These are phyloP conservation scores for Citeromyces siamensis DNA, from an alignment of 1,139 yeast genomes.

Conservation along the genomic window DNA sequence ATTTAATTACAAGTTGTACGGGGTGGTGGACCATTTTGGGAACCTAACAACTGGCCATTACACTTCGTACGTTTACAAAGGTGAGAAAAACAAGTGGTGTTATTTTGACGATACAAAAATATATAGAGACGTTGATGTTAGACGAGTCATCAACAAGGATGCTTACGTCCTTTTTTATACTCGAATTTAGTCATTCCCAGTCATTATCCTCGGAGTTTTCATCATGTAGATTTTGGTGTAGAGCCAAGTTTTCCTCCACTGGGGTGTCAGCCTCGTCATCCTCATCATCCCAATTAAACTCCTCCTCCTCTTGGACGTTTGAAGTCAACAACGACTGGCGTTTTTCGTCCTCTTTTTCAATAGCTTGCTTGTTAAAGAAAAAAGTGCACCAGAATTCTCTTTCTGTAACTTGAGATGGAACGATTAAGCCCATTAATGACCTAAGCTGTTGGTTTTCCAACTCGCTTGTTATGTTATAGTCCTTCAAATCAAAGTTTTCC, in stretches of 20 bases:
- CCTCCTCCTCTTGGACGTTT: conserved; percentile 34
- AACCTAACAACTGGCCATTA: conserved; percentile 66
- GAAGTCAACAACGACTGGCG: conserved; percentile 52
- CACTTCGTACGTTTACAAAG: conserved; percentile 51
- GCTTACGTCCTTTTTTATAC: conserved; percentile 69
- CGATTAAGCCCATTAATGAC: conserved; percentile 33
- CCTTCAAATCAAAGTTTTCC: conserved; percentile 20
- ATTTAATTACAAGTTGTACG: conserved; percentile 43
- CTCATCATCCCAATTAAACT: conserved; percentile 47
- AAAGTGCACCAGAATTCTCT: conserved; percentile 68
- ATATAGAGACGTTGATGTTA: conserved; percentile 33
- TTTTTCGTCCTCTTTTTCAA: conserved; percentile 51
- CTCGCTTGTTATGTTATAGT: conserved; percentile 35
- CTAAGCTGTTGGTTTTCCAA: conserved; percentile 18
- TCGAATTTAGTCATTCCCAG: conserved; percentile 36
- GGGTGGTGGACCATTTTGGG: conserved; percentile 62
- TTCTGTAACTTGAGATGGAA: conserved; percentile 51
- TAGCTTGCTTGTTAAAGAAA: conserved; percentile 39
- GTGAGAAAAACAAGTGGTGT: conserved; percentile 41
- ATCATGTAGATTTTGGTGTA: no score
- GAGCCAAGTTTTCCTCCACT: conserved; percentile 13
- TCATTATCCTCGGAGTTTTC: conserved; percentile 52
- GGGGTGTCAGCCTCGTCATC: conserved; percentile 5
- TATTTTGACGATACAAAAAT: conserved; percentile 61
- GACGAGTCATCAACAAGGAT: conserved; percentile 32